Evolutionary conservation across 768 basidiomycete genomes (phyloP), one percentile per base, ranked within the genome.

Genomic region (Lentinus tigrinus): DNA sequence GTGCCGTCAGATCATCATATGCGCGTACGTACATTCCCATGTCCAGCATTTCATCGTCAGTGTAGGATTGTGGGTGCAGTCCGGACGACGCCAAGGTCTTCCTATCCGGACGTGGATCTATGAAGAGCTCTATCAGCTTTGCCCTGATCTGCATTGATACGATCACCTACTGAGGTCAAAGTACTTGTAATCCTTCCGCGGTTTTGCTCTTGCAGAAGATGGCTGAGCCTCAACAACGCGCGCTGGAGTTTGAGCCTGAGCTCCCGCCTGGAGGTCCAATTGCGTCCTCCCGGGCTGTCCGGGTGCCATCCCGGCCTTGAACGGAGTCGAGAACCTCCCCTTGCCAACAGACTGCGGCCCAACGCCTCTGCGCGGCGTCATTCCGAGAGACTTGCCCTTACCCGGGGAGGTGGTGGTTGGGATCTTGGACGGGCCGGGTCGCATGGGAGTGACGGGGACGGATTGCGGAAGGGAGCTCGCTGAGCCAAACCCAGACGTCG

Each of bases 291-390:
- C 70, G 2, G 65, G 63, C 24, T 71, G 69, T 13, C 70, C 69
- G 16, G 70, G 71, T 24, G 54, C 46, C 64, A 72, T 62, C 0
- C 70, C 71, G 11, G 56, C 38, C 56, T 73, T 73, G 61, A 72
- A 73, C 10, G 72, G 72, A 4, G 71, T 73, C 0, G 55, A 47
- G 46, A 73, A 73, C 43, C 59, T 63, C 16, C 59, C 37, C 47
- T 67, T 70, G 28, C 55, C 56, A 5, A 50, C 46, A 1, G 61
- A 23, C 7, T 19, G 47, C 10, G 23, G 47, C 3, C 38, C 51
- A 16, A 61, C 62, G 17, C 51, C 9, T 28, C 66, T 40, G 1
- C 70, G 68, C 23, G 68, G 65, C 2, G 66, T 70, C 49, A 70
- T 52, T 0, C 72, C 72, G 13, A 73, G 57, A 1, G 57, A 27